Evolutionary conservation across 2,329 filamentous ascomycete genomes (phyloP), one percentile per base, ranked within the genome.

Genomic region (Calonectria pauciramosa): DNA sequence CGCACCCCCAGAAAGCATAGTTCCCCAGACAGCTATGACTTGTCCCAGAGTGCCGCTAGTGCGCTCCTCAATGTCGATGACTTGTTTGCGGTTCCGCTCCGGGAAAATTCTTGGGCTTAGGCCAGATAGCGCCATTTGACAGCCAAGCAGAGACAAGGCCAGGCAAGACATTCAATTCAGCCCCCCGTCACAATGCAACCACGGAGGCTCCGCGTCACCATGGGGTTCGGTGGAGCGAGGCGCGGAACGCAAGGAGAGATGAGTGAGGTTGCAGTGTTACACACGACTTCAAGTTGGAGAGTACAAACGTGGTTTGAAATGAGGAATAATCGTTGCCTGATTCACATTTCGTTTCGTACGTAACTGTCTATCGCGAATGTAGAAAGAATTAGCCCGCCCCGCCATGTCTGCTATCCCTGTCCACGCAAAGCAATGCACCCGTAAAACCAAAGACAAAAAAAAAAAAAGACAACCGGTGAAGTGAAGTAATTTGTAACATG

Each of bases 71-170:
- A 63, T 65, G 32, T 59, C 59, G 68, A 59, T 59, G 51, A 47
- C 68, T 60, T 44, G 49, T 47, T 54, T 79, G 77, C 73, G 78
- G 76, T 77, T 79, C 75, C 78, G 76, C 78, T 69, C 68, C 49
- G 34, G 54, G 38, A 26, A 65, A 65, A 64, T 73, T 60, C 66
- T 47, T 59, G 30, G 71, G n/a, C 56, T 72, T 52, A 63, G 72
- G 28, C 41, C 67, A 76, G 65, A 79, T 76, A 79, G 77, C 78
- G 77, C 77, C 77, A 78, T 78, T 54, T 66, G 72, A 38, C 30
- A 66, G 32, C 64, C 70, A 71, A 69, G 67, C 49, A 70, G 54
- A 56, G 67, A 34, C 54, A 63, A 70, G 54, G 47, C 67, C 20
- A 70, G 54, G 54, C 67, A 47, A 73, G 71, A 73, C 66, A 69